These are phyloP conservation scores for Setomelanomma holmii DNA, from an alignment of 2,329 filamentous ascomycete genomes.

Conservation along the genomic window DNA sequence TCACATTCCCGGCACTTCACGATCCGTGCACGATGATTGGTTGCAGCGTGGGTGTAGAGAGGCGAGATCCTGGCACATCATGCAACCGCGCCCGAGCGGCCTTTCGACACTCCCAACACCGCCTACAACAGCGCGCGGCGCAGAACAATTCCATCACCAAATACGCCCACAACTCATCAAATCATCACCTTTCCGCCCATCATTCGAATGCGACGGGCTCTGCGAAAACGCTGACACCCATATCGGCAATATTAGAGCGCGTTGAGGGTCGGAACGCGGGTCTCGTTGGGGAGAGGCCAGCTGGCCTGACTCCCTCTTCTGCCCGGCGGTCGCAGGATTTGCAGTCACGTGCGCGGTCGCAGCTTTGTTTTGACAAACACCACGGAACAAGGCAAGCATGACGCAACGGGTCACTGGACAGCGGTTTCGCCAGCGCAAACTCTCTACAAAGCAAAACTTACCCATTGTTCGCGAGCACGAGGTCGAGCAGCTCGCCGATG, in stretches of 20 bases:
- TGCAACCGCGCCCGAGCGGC: slow-evolving; percentile 6
- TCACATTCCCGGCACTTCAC: slow-evolving; percentile 3
- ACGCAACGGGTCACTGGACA: slow-evolving; percentile 50
- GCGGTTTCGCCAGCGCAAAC: slow-evolving; percentile 85
- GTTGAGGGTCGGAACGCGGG: slow-evolving; percentile 31
- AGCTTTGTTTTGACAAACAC: slow-evolving; percentile 15
- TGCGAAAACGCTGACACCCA: slow-evolving; percentile 40
- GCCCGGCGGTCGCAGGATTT: slow-evolving; percentile 24
- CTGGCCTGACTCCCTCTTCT: slow-evolving; percentile 25
- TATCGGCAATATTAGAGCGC: slow-evolving; percentile 37
- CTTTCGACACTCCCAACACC: slow-evolving; percentile 22
- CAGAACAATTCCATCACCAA: slow-evolving; percentile 26
- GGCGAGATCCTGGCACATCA: background rate
- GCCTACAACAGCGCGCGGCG: slow-evolving; percentile 3
- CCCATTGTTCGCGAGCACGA: slow-evolving; percentile 88
- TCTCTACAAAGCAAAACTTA: slow-evolving; percentile 88
- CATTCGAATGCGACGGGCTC: slow-evolving; percentile 25
- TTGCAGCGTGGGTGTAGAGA: background rate
- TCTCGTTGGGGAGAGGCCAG: slow-evolving; percentile 29
- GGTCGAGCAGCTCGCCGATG: slow-evolving; percentile 85
- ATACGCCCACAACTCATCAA: slow-evolving; percentile 18
- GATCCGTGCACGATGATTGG: slow-evolving; percentile 13
- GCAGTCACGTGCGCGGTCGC: slow-evolving; percentile 34
- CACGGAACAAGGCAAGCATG: slow-evolving; percentile 33
- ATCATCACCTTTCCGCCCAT: slow-evolving; percentile 31